Base-by-base conservation (phyloP, 352 stramenopile genomes). In the Blastocystis sp. region DNA sequence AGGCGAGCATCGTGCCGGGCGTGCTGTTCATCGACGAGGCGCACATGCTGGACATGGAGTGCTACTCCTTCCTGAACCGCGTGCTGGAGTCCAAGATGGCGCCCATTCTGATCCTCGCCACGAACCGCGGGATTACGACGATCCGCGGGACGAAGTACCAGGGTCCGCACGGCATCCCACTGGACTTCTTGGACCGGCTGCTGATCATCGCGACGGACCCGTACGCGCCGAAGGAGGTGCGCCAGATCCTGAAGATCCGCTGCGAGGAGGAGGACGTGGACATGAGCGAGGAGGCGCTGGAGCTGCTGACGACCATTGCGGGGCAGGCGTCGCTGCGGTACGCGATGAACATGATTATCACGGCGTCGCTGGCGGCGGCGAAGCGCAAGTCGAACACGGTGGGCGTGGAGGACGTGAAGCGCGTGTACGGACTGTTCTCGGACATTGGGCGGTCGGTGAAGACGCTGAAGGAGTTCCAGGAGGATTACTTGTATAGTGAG, bases 21-120 rank as follows among this genome's bases (percentile, higher is more conserved):
- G 97, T 99, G 61, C 91, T 99, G 9, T 99, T 99, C 91, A 99
- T 99, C 89, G 97, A 99, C 90, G 97, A 99, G 91, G 93, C 95
- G 19, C 97, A 99, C 92, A 99, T 99, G 97, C 92, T 99, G 34
- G 97, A 99, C 91, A 98, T 99, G 89, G 97, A 99, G 91, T 99
- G 96, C 91, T 99, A 99, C 90, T 98, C 95, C 70, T 99, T 96
- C 94, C 94, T 99, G 61, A 99, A 99, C 91, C 92, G 96, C 54
- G 96, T 96, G 0, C 91, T 99, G 21, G 97, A 99, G 91, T 98
- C 93, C 52, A 93, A 98, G 89, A 94, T 99, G 91, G 95, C 96
- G 48, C 97, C 97, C 0, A 95, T 99, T 89, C 91, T 99, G 21
- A 98, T 99, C 89, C 98, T 99, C 89, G 97, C 97, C 1, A 99